These are phyloP conservation scores for Hsuehochloa calcarea DNA, from an alignment of 176 grass and related monocot genomes.

Conservation along the genomic window DNA sequence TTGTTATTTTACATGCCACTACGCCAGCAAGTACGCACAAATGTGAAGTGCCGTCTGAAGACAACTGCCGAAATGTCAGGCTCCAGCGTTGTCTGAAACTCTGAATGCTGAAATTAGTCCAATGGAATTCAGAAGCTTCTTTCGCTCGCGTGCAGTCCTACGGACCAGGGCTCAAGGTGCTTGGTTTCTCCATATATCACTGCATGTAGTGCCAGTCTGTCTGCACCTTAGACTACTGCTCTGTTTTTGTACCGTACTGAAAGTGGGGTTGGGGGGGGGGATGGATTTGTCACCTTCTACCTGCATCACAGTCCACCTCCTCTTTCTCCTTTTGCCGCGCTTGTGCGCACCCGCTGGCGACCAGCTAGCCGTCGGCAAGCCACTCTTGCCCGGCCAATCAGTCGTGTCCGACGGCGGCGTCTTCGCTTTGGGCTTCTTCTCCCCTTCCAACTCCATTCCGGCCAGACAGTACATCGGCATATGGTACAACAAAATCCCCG, in stretches of 20 bases:
- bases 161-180: not conserved
- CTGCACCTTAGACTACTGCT: not conserved
- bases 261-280: too few relatives aligned
- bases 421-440: constrained; percentile 30
- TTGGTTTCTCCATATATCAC: not conserved
- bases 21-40: not conserved
- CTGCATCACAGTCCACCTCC: not conserved
- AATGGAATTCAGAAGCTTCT: not conserved
- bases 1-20: not conserved
- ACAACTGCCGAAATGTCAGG: not conserved
- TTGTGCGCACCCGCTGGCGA: constrained; percentile 14
- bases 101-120: constrained; percentile 8
- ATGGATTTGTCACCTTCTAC: constrained; percentile 17
- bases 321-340: constrained; percentile 15
- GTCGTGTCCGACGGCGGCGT: not conserved
- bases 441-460: not conserved
- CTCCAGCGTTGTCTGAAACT: not conserved
- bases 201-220: not conserved
- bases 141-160: not conserved
- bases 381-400: not conserved
- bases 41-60: not conserved
- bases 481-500: constrained; percentile 21
- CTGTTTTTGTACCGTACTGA: not conserved
- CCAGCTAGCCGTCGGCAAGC: constrained; percentile 14
- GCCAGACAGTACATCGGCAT: constrained; percentile 8